Percentiles rank a stretch among this genome's conserved stretches.
Evolutionary conservation across 2,329 filamentous ascomycete species (phyloP).

Genomic region (Aspergillaceae sp.): DNA sequence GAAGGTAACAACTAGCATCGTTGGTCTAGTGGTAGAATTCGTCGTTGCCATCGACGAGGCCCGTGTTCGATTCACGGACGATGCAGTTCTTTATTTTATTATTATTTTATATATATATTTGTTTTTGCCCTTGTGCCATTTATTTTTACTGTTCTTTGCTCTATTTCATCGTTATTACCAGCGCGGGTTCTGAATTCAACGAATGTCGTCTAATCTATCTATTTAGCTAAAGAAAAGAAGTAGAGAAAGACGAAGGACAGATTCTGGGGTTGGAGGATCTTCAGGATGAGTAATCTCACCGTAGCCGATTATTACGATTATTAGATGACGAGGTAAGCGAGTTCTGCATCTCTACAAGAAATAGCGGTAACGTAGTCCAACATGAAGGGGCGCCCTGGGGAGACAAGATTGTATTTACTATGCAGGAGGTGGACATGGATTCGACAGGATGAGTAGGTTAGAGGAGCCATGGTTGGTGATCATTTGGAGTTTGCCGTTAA

Average conservation of each 20-base stretch:
- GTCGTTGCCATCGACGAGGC: conserved; percentile 40
- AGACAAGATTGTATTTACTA: conserved; percentile 16
- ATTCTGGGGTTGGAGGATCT: too few relatives aligned
- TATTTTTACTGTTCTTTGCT: too few relatives aligned
- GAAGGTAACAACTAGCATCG: conserved; percentile 21
- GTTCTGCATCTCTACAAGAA: too few relatives aligned
- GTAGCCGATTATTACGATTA: conserved; percentile 12
- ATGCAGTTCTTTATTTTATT: conserved; percentile 25
- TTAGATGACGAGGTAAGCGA: conserved; percentile 6
- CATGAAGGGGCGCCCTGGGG: conserved; percentile 15
- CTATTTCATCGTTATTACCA: neutral
- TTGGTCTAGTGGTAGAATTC: conserved; percentile 41
- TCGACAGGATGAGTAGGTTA: conserved; percentile 18
- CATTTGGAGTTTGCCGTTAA: conserved; percentile 15
- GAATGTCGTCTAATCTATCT: too few relatives aligned
- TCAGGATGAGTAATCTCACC: too few relatives aligned
- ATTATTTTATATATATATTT: neutral
- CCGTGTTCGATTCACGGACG: conserved; percentile 42
- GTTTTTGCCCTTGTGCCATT: too few relatives aligned
- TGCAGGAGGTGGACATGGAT: conserved; percentile 31
- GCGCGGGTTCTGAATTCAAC: too few relatives aligned
- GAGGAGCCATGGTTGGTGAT: conserved; percentile 20
- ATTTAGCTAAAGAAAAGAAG: too few relatives aligned
- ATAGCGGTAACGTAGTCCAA: conserved; percentile 13
- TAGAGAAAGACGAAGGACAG: too few relatives aligned